phyloP scores from a whole-genome alignment of 2,329 filamentous ascomycete genomes.

The Fusarium sambucinum region DNA sequence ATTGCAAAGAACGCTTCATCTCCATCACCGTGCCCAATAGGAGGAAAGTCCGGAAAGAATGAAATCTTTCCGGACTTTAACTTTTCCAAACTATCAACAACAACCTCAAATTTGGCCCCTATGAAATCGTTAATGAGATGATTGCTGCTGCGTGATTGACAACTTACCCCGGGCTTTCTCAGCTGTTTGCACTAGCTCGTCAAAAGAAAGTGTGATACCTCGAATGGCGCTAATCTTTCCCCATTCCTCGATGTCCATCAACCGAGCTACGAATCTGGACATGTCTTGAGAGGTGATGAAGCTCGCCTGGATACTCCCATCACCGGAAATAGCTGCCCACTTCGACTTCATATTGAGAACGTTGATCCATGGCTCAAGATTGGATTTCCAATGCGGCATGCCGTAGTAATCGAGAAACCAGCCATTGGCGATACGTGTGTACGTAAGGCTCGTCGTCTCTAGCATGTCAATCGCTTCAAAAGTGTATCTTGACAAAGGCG shows the following conservation, averaged over 20 bases:
- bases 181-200: constrained; percentile 22
- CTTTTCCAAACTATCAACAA: constrained; percentile 38
- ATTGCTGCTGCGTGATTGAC: accelerated
- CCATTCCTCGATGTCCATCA: constrained; percentile 39
- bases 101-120: constrained; percentile 34
- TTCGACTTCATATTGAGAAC: constrained; percentile 42
- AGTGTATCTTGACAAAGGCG: constrained; percentile 37
- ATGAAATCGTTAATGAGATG: accelerated
- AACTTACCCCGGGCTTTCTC: constrained; percentile 30
- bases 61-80: constrained; percentile 44
- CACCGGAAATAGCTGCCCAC: constrained; percentile 38
- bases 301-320: constrained; percentile 24
- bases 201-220: constrained; percentile 26
- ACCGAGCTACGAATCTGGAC: constrained; percentile 22
- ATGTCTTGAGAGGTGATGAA: constrained; percentile 45
- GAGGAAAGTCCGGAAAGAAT: constrained; percentile 37
- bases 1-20: constrained; percentile 40
- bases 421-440: constrained; percentile 40
- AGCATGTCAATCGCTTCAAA: constrained; percentile 42
- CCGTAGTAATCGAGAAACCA: constrained; percentile 49
- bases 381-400: constrained; percentile 37
- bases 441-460: constrained; percentile 13
- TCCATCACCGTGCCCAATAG: constrained; percentile 27
- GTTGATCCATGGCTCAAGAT: constrained; percentile 45
- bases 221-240: constrained; percentile 19